A percentile compares a stretch with the other conserved stretches of the same genome.
Conservation (phyloP, 768 basidiomycete genomes). For the Kwoniella newhampshirensis region DNA sequence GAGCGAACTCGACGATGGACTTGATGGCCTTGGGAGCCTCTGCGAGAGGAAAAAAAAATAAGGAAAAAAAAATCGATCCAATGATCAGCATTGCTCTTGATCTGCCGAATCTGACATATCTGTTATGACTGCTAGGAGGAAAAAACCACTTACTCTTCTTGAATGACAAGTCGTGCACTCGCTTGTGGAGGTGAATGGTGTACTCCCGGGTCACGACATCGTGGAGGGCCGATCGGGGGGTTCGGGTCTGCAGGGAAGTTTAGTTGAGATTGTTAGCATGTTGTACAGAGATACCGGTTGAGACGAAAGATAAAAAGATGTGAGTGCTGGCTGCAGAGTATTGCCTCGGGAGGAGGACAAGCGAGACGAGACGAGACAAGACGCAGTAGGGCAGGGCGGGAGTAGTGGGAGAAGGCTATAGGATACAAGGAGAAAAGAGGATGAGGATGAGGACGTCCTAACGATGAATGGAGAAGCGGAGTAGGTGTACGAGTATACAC, state of each 20-base stretch:
- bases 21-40: constrained; percentile 90
- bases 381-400: too few species aligned
- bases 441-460: too few species aligned
- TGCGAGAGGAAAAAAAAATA: constrained; percentile 14
- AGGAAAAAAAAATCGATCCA: too few species aligned
- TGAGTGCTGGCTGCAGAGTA: too few species aligned
- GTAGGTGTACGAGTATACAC: too few species aligned
- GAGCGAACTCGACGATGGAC: constrained; percentile 85
- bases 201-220: constrained; percentile 99
- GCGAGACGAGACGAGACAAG: too few species aligned
- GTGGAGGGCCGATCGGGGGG: constrained; percentile 92
- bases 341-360: too few species aligned
- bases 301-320: background rate
- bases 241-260: constrained; percentile 55
- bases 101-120: background rate
- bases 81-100: too few species aligned
- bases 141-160: constrained; percentile 70
- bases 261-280: background rate
- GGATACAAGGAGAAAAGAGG: too few species aligned
- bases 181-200: constrained; percentile 97
- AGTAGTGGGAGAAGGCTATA: too few species aligned
- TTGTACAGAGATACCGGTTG: background rate
- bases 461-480: too few species aligned
- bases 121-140: too few species aligned
- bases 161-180: constrained; percentile 85